These are phyloP conservation scores for Chaetomiaceae sp. DNA, from an alignment of 2,329 filamentous ascomycete species.

Conservation along the genomic window DNA sequence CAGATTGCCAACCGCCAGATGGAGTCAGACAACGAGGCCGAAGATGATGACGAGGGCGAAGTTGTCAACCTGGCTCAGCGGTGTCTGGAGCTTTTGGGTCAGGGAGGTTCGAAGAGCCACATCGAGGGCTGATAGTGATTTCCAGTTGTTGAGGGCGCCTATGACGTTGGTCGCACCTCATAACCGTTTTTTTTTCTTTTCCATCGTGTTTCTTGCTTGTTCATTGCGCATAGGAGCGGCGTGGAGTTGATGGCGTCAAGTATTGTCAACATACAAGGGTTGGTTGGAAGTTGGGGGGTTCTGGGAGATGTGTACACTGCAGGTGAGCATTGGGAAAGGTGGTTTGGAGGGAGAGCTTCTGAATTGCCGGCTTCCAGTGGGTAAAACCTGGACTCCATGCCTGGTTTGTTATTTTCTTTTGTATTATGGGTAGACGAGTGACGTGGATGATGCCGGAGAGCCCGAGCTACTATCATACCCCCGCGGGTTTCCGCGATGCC, in stretches of 20 bases:
- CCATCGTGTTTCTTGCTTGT: constrained; percentile 26
- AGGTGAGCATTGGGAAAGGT: constrained; percentile 16
- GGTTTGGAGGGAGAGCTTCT: background rate
- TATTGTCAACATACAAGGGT: constrained; percentile 32
- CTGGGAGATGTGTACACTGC: constrained; percentile 25
- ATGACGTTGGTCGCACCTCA: too few species aligned
- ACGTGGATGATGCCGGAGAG: constrained; percentile 9
- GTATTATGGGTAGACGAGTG: constrained; percentile 23
- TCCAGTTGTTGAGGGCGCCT: background rate
- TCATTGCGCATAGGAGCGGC: constrained; percentile 37
- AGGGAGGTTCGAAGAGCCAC: constrained; percentile 70
- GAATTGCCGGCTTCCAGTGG: background rate
- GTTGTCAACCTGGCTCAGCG: constrained; percentile 86
- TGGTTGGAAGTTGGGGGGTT: constrained; percentile 6
- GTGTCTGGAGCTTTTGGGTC: constrained; percentile 80
- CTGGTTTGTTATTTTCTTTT: constrained; percentile 24
- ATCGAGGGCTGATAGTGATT: constrained; percentile 63
- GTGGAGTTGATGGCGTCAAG: constrained; percentile 44
- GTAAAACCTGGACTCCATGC: background rate
- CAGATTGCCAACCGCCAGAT: constrained; percentile 85
- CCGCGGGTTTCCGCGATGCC: constrained; percentile 8
- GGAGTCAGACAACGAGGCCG: constrained; percentile 79
- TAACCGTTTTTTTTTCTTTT: background rate
- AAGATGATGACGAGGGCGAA: constrained; percentile 87
- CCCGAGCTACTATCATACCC: constrained; percentile 3